Evolutionary conservation across 129 eudicot genomes (phyloP).

Genomic region (Scalesia atractyloides): DNA sequence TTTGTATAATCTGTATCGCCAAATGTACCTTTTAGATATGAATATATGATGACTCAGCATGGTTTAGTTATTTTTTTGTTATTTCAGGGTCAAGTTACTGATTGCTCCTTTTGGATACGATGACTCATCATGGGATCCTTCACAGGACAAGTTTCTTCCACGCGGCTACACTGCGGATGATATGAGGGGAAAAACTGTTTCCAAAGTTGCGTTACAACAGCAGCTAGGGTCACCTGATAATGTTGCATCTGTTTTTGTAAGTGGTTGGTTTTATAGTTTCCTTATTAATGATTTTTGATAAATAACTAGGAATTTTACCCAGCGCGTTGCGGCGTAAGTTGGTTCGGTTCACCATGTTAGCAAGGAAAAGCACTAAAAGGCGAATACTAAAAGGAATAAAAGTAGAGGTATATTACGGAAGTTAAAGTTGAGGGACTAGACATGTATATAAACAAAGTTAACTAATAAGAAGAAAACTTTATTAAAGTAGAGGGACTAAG

Average conservation of each 20-base stretch:
- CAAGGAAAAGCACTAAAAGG: too few relatives aligned
- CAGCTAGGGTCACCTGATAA: slow-evolving; percentile 40
- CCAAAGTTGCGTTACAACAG: slow-evolving; percentile 53
- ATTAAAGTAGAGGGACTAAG: too few relatives aligned
- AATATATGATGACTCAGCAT: not conserved
- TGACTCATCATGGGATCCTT: slow-evolving; percentile 61
- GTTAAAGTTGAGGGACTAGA: too few relatives aligned
- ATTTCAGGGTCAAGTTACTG: slow-evolving; percentile 51
- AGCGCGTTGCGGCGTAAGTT: too few relatives aligned
- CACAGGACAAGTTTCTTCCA: slow-evolving; percentile 51
- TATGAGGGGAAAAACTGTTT: slow-evolving; percentile 50
- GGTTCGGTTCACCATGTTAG: too few relatives aligned
- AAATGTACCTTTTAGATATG: not conserved
- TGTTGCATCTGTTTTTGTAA: slow-evolving; percentile 44
- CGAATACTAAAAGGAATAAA: too few relatives aligned
- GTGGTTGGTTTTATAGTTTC: slow-evolving; percentile 15
- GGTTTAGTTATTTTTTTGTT: not conserved
- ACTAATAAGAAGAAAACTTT: too few relatives aligned
- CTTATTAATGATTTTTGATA: not conserved
- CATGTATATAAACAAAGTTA: too few relatives aligned
- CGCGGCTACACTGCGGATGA: slow-evolving; percentile 47
- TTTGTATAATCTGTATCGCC: not conserved
- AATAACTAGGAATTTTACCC: too few relatives aligned
- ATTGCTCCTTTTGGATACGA: slow-evolving; percentile 61
- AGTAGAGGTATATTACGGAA: too few relatives aligned